phyloP scores from a whole-genome alignment of 78 protist species.

The Diacronema lutheri region DNA sequence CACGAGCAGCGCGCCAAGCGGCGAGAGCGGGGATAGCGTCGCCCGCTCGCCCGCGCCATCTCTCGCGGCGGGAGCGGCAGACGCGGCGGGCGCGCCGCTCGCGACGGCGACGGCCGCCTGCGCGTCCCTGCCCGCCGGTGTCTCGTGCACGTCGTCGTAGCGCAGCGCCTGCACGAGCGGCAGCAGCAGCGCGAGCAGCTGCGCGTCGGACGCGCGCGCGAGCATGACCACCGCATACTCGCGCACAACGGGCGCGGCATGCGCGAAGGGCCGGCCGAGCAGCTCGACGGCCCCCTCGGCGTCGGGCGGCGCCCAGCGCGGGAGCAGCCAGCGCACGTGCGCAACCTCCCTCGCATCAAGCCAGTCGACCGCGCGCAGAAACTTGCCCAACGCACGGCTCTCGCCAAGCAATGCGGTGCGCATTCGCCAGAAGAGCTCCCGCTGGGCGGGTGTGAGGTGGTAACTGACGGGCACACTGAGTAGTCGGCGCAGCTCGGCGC shows the following conservation, averaged over 20 bases:
- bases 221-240: conserved; percentile 74
- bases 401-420: background rate
- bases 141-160: conserved; percentile 33
- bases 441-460: background rate
- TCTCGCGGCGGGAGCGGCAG: too few relatives aligned
- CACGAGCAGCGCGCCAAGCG: background rate
- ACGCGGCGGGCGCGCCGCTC: too few relatives aligned
- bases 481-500: background rate
- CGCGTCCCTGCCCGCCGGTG: background rate
- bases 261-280: conserved; percentile 49
- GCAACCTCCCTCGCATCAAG: conserved; percentile 50
- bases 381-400: conserved; percentile 6
- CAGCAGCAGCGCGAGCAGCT: conserved; percentile 73
- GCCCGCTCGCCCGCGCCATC: too few relatives aligned
- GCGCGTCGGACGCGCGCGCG: conserved; percentile 42
- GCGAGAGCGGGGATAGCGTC: too few relatives aligned
- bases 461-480: background rate
- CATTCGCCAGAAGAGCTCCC: conserved; percentile 16
- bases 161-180: conserved; percentile 93
- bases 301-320: conserved; percentile 54
- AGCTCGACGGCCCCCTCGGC: conserved; percentile 81
- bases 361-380: conserved; percentile 80
- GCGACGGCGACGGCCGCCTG: too few relatives aligned
- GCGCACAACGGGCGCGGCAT: conserved; percentile 58
- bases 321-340: conserved; percentile 26